Conservation (phyloP, 768 basidiomycete genomes). For the Collybiopsis confluens region DNA sequence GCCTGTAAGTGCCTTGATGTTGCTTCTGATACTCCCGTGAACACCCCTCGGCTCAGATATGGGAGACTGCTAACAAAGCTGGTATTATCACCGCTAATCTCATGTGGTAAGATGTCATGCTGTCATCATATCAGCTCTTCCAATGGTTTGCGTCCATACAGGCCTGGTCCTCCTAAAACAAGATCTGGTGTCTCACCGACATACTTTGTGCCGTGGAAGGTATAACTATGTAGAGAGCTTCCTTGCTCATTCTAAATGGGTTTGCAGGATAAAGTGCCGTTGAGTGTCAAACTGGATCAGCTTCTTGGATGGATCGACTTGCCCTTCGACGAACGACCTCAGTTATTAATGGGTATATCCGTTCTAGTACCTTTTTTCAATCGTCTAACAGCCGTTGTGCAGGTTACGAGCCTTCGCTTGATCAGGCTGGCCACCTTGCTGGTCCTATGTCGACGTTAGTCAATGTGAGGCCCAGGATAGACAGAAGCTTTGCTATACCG, state of each 20-base stretch:
- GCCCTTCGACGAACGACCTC: slow-evolving; percentile 62
- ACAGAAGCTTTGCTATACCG: neutral
- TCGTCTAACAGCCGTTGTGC: slow-evolving; percentile 2
- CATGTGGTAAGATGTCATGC: slow-evolving; percentile 69
- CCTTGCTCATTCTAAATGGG: too few species aligned
- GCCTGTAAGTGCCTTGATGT: slow-evolving; percentile 48
- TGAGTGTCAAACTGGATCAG: slow-evolving; percentile 69
- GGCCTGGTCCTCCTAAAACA: slow-evolving; percentile 82
- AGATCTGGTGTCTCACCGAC: slow-evolving; percentile 59
- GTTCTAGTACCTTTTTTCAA: slow-evolving; percentile 1
- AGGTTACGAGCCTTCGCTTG: slow-evolving; percentile 84
- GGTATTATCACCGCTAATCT: slow-evolving; percentile 77
- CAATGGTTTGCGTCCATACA: slow-evolving; percentile 19
- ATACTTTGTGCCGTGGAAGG: slow-evolving; percentile 79
- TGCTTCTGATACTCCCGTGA: neutral
- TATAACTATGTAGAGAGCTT: too few species aligned
- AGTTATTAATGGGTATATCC: slow-evolving; percentile 65
- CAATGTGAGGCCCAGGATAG: slow-evolving; percentile 62
- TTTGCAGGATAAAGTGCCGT: slow-evolving; percentile 53
- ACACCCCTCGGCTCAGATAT: slow-evolving; percentile 55
- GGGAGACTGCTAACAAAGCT: slow-evolving; percentile 80
- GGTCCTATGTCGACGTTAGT: slow-evolving; percentile 68
- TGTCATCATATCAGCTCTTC: neutral
- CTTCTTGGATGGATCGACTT: slow-evolving; percentile 81
- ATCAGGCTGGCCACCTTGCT: slow-evolving; percentile 76